A percentile compares a stretch with the other conserved stretches of the same genome.
Conservation (phyloP, 352 stramenopile genomes). For the Globisporangium sylvaticum region DNA sequence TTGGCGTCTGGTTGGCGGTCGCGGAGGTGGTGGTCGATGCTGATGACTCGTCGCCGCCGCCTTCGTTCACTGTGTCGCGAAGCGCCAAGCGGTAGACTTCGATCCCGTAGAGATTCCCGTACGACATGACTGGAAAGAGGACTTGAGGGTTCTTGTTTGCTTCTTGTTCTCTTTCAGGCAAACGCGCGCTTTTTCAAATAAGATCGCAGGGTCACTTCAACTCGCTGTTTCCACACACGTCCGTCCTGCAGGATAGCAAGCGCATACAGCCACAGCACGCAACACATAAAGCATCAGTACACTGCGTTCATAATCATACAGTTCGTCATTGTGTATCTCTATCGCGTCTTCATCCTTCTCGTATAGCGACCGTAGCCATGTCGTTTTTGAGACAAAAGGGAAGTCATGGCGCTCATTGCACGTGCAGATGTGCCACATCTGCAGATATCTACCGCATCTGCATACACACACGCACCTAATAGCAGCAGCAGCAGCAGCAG, state of each 20-base stretch:
- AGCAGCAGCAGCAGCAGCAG: background rate
- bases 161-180: background rate
- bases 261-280: background rate
- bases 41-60: constrained; percentile 24
- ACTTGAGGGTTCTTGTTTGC: background rate
- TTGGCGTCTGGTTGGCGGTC: background rate
- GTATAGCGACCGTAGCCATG: background rate
- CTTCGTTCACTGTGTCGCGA: constrained; percentile 63
- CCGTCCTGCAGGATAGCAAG: background rate
- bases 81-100: constrained; percentile 68
- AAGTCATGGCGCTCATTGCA: background rate
- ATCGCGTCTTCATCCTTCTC: background rate
- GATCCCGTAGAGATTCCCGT: constrained; percentile 27
- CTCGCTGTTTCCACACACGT: background rate
- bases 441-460: background rate
- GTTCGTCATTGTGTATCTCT: background rate
- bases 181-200: background rate
- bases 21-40: background rate
- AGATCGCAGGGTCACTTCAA: constrained; percentile 2
- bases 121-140: constrained; percentile 12
- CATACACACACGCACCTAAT: background rate
- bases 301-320: background rate
- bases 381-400: background rate
- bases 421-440: background rate
- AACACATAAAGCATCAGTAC: background rate